Base-by-base conservation (phyloP, 164 flowering plant genomes). In the Kalanchoe fedtschenkoi region DNA sequence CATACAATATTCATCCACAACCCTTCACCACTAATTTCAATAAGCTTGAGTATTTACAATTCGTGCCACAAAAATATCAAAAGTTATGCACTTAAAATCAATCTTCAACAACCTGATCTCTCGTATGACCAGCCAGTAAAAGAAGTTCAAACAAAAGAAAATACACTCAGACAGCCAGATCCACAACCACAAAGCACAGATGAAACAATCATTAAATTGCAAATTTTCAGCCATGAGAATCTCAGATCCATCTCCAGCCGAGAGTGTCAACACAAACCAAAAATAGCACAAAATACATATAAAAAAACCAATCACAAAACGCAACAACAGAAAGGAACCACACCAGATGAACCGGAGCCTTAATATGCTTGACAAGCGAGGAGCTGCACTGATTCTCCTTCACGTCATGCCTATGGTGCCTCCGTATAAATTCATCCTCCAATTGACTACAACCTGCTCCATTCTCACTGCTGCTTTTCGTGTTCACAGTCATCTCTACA, bases 281-380 rank as follows among this genome's bases (percentile, higher is more conserved):
- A 37, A 37, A 37, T 11, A 37, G 13, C 39, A 37, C 39, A 11
- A 5, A 37, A 37, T 8, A 16, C 51, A 43, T 19, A 2, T 1
- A 43, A 43, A 0, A 6, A 17, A 2, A 43, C 1, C 5, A n/a
- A 43, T n/a, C 51, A 43, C n/a, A 43, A 17, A 6, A 1, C 6
- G 8, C 4, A n/a, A 17, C 1, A 6, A 43, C 8, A 43, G 21
- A 6, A 43, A 1, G 24, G 22, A 43, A 3, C 11, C 51, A 34
- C 57, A 64, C 69, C 24, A 67, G 65, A 56, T 59, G 47, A 38
- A 67, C 65, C 29, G 69, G 69, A 53, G 69, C 69, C 26, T 67
- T 67, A 64, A 67, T 14, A 38, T 67, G 65, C 30, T 53, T 61
- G 32, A 61, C 69, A 14, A 67, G 65, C 30, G 61, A 61, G 7